Evolutionary conservation across 2,329 filamentous ascomycete genomes (phyloP), one percentile per base, ranked within the genome.

Genomic region (Colletotrichum sp.): DNA sequence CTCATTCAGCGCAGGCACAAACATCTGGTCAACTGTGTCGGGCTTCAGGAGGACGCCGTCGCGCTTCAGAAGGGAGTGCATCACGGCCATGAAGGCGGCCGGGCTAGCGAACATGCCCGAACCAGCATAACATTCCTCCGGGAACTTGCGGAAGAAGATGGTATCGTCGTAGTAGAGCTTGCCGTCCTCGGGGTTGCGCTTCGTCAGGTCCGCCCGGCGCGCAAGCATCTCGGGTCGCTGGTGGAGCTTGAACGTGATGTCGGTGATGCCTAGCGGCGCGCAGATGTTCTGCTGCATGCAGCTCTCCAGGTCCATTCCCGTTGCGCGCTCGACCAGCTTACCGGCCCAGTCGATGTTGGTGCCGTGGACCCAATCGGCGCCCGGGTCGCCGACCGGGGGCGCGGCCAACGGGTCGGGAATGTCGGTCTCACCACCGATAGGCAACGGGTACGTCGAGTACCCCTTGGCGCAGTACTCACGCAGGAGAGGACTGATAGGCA

Each of bases 341-440:
- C 90, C 90, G 0, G 87, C 88, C 89, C 89, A 91, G 82, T 92
- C 90, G 2, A 89, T 79, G 2, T 86, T 84, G 2, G 85, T 77
- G 0, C 88, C 86, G 76, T 92, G 91, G 77, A 84, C 70, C 82
- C 82, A 85, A 4, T 78, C 78, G 25, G 76, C 57, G 6, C 82
- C 82, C 1, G 83, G 83, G 32, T 83, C 87, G 39, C 39, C 22
- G 16, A 71, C 68, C 5, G 68, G 68, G 12, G 68, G 68, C 57
- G 68, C 39, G 27, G 49, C 44, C 27, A 68, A 36, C 8, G 39
- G 65, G 29, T 55, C 44, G 16, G 39, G 65, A 34, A 68, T 57
- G 29, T 55, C 65, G 29, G 44, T 55, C 44, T 68, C 44, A 12
- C 29, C 25, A 15, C 29, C 57, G 22, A 62, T 16, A 27, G 57